Percentiles rank a stretch among this genome's conserved stretches.
Conservation (phyloP, 345 rosid species). For the Rhodamnia rubescens region DNA sequence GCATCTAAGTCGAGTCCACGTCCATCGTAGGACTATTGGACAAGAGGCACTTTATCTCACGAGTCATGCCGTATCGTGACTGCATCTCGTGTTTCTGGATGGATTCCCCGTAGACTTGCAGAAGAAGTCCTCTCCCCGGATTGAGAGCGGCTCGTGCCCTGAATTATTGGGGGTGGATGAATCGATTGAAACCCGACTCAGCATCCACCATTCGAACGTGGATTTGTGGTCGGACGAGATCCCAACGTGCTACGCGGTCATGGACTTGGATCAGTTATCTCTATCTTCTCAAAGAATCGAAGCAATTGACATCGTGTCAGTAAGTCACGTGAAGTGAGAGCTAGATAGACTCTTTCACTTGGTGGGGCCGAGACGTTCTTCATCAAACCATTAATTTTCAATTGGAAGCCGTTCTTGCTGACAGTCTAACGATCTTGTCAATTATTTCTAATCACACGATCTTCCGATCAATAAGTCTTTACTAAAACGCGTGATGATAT, state of each 20-base stretch:
- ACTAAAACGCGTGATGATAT: too few relatives aligned
- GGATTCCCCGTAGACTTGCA: neutral
- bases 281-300: neutral
- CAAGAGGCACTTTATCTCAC: neutral
- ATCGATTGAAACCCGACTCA: neutral
- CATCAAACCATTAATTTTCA: neutral
- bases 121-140: neutral
- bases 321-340: neutral
- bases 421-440: too few relatives aligned
- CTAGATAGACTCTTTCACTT: neutral
- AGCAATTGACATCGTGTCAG: neutral
- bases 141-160: neutral
- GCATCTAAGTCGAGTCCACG: neutral
- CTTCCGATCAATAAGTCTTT: too few relatives aligned
- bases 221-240: neutral
- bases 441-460: too few relatives aligned
- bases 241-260: neutral
- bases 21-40: neutral
- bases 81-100: neutral
- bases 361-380: neutral
- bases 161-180: neutral
- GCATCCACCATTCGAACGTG: neutral
- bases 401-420: too few relatives aligned
- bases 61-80: neutral
- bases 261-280: neutral